Conservation (phyloP, 129 eudicot genomes). For the Lactuca saligna region DNA sequence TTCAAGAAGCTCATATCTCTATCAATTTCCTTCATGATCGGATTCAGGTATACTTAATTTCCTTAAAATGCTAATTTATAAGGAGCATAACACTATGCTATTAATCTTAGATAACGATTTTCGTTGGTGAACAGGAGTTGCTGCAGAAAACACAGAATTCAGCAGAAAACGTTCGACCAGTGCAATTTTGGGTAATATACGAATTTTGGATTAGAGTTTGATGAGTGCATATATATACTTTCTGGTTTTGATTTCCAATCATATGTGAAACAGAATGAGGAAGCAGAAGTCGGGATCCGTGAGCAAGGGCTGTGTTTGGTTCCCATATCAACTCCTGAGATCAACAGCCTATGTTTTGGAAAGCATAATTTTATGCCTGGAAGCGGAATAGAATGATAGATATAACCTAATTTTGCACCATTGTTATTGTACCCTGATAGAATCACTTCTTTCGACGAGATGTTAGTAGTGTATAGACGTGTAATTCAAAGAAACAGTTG, state of each 20-base stretch:
- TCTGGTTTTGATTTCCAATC: slow-evolving; percentile 3
- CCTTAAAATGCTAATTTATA: neutral
- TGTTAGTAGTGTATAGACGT: slow-evolving; percentile 30
- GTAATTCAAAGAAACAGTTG: slow-evolving; percentile 2
- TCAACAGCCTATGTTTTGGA: slow-evolving; percentile 4
- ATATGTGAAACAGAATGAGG: slow-evolving; percentile 24
- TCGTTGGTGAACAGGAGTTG: slow-evolving; percentile 34
- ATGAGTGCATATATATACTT: neutral
- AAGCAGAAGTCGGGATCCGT: slow-evolving; percentile 28
- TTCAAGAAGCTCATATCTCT: slow-evolving; percentile 62
- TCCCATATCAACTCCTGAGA: slow-evolving; percentile 41
- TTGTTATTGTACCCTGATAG: neutral
- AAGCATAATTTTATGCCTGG: slow-evolving; percentile 15
- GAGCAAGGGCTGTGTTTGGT: slow-evolving; percentile 55
- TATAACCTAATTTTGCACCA: slow-evolving; percentile 18
- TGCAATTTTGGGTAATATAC: slow-evolving; percentile 23
- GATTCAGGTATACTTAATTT: slow-evolving; percentile 40
- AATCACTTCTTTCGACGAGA: slow-evolving; percentile 15
- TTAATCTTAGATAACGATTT: neutral
- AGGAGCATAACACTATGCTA: neutral
- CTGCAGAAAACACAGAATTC: slow-evolving; percentile 20
- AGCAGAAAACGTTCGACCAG: slow-evolving; percentile 5
- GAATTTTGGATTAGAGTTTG: neutral
- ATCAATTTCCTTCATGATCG: slow-evolving; percentile 56
- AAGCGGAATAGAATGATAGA: slow-evolving; percentile 7